phyloP scores from a whole-genome alignment of 176 grass and related monocot genomes.

The Triticum monococcum region DNA sequence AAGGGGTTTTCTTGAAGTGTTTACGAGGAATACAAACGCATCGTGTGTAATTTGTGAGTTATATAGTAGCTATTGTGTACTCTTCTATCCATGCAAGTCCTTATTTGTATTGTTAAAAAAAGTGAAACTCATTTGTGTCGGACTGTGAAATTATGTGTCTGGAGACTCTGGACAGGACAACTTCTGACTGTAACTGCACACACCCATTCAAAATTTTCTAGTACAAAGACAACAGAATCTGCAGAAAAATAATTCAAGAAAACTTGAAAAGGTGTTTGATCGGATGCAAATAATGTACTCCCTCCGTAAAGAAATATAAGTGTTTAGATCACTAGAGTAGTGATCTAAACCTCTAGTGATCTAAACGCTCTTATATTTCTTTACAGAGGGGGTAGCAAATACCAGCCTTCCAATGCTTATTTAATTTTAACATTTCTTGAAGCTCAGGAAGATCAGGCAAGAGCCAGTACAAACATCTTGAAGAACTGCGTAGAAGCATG shows the following conservation, averaged over 20 bases:
- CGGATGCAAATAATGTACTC: neutral
- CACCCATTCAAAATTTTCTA: neutral
- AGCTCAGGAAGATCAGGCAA: neutral
- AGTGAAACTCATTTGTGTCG: neutral
- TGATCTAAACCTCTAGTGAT: too few species aligned
- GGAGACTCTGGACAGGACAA: neutral
- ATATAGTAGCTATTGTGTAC: neutral
- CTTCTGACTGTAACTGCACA: neutral
- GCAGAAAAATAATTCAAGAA: neutral
- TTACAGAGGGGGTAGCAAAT: neutral
- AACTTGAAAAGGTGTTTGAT: neutral
- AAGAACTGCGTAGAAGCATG: neutral
- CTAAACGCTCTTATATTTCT: too few species aligned
- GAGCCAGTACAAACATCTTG: neutral
- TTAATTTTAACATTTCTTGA: neutral
- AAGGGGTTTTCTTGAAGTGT: neutral
- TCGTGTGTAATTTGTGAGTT: neutral
- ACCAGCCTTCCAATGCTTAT: neutral
- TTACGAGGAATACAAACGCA: neutral
- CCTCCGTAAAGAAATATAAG: too few species aligned
- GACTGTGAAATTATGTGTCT: neutral
- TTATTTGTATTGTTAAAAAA: neutral
- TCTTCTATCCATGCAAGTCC: neutral
- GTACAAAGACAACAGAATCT: neutral
- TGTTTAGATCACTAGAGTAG: too few species aligned